Conservation (phyloP, 352 stramenopile genomes). For the Globisporangium irregulare region DNA sequence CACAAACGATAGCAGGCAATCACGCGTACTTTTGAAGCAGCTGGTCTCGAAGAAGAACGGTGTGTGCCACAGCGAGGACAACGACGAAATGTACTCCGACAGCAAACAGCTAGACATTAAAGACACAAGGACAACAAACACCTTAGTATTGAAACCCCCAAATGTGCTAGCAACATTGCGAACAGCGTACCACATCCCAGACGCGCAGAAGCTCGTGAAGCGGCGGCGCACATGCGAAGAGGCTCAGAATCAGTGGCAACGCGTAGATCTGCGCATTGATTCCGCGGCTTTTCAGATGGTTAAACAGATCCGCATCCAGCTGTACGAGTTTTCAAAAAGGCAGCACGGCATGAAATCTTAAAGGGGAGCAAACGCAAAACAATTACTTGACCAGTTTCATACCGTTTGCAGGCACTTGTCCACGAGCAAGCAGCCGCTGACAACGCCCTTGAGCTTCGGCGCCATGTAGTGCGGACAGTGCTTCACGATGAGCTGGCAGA, state of each 20-base stretch:
- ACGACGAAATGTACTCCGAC: conserved; percentile 91
- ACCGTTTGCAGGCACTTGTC: conserved; percentile 80
- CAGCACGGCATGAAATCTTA: neutral
- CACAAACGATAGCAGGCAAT: neutral
- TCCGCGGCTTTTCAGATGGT: conserved; percentile 65
- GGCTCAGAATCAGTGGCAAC: conserved; percentile 83
- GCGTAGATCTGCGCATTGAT: conserved; percentile 87
- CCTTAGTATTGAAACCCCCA: neutral
- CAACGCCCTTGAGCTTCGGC: conserved; percentile 78
- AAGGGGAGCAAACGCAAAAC: no score
- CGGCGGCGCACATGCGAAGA: conserved; percentile 89
- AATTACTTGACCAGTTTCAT: neutral
- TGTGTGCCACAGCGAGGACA: conserved; percentile 84
- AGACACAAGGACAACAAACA: neutral
- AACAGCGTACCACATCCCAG: conserved; percentile 81
- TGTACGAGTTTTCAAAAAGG: neutral
- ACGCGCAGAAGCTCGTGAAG: conserved; percentile 86
- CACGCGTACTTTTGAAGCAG: conserved; percentile 67
- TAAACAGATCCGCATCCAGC: conserved; percentile 81
- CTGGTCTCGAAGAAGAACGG: conserved; percentile 82
- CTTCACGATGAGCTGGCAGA: conserved; percentile 81
- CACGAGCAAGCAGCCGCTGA: conserved; percentile 77
- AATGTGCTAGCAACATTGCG: neutral
- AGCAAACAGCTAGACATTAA: conserved; percentile 69
- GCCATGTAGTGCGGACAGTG: conserved; percentile 91